Evolutionary conservation across 106 monocot species (phyloP).

Genomic region (Dioscorea dumetorum): DNA sequence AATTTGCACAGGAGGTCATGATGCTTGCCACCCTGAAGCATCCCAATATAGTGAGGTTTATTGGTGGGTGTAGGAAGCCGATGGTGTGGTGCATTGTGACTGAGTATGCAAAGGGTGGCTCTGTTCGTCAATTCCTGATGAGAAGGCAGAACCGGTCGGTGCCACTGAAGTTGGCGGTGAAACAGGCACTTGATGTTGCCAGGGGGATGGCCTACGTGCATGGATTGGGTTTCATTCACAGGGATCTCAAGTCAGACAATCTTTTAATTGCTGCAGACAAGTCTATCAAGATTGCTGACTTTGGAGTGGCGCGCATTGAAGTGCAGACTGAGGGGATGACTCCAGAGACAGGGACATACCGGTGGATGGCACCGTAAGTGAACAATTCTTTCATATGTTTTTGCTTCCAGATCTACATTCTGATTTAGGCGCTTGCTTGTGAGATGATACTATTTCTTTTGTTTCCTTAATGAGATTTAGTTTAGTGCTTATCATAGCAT

Average conservation of each 20-base stretch:
- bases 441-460: too few species aligned
- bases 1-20: slow-evolving; percentile 72
- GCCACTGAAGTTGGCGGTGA: slow-evolving; percentile 50
- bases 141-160: slow-evolving; percentile 49
- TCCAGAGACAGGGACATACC: slow-evolving; percentile 10
- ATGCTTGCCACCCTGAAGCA: slow-evolving; percentile 63
- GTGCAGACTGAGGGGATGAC: slow-evolving; percentile 7
- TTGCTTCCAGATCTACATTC: too few species aligned
- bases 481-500: too few species aligned
- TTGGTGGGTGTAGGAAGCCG: slow-evolving; percentile 61
- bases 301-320: slow-evolving; percentile 12
- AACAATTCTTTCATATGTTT: not conserved
- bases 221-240: slow-evolving; percentile 1
- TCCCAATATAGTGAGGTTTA: slow-evolving; percentile 50
- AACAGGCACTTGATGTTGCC: slow-evolving; percentile 26
- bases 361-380: slow-evolving; percentile 13
- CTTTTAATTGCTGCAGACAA: slow-evolving; percentile 1
- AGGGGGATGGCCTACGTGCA: slow-evolving; percentile 13
- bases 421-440: too few species aligned
- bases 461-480: too few species aligned
- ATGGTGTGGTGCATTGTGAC: slow-evolving; percentile 78
- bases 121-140: slow-evolving; percentile 53
- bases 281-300: slow-evolving; percentile 12
- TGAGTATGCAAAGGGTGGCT: slow-evolving; percentile 71
- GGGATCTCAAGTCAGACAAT: slow-evolving; percentile 11